Evolutionary conservation across 2,329 filamentous ascomycete genomes (phyloP), one percentile per base, ranked within the genome.

Genomic region (Hymenoscyphus linearis): DNA sequence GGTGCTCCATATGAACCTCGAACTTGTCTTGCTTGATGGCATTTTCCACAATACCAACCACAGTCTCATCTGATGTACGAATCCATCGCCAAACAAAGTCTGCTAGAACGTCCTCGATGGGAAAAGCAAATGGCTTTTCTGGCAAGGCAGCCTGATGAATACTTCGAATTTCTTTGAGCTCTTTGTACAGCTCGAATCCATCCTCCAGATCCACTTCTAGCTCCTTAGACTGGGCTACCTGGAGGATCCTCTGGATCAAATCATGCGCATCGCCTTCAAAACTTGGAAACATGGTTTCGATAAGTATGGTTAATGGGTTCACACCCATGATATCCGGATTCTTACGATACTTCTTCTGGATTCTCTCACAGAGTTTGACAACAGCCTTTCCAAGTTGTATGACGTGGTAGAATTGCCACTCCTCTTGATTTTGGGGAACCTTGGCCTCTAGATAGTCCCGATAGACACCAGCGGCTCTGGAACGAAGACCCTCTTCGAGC

Each of bases 31-130:
- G 90, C 73, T 91, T 93, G 74, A 97, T 88, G 9, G 95, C 93
- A 69, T 93, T 85, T 54, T 96, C 91, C 44, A 98, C 90, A 79
- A 95, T 95, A 26, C 86, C 86, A 64, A 89, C 81, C 70, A 97
- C 87, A 71, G 88, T 91, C 36, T 79, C 79, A 69, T 98, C 92
- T 7, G 91, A 92, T 65, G 86, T 84, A 59, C 84, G 82, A 65
- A 99, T 91, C 93, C 93, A 99, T 62, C 91, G 86, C 93, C 93
- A 98, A 5, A 98, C 95, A 74, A 98, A 99, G 37, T 90, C 88
- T 64, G 93, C 89, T 18, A 99, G 80, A 16, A 96, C 78, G 50
- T 87, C 85, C 75, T 99, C 95, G 52, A 99, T 84, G 66, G 92
- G 86, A 73, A 98, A 97, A 4, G 87, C 87, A 73, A 98, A 99